phyloP scores from a whole-genome alignment of 2,329 filamentous ascomycete species.

The Aspergillus pseudoviridinutans region DNA sequence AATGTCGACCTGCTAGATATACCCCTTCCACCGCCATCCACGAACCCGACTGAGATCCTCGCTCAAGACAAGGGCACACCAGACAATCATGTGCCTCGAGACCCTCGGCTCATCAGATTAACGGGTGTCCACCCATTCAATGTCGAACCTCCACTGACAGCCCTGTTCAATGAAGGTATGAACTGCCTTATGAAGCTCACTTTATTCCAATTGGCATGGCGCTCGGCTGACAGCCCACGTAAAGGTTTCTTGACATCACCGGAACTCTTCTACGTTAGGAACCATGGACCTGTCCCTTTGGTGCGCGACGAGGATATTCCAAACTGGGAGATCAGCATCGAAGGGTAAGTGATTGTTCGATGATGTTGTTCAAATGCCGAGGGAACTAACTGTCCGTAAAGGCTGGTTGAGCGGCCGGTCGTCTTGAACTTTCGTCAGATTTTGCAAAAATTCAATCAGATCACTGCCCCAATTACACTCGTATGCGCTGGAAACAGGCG shows the following conservation, averaged over 20 bases:
- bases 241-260: conserved; percentile 81
- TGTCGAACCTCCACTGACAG: conserved; percentile 75
- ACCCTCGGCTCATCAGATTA: conserved; percentile 75
- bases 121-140: conserved; percentile 92
- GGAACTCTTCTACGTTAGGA: conserved; percentile 86
- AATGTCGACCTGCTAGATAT: conserved; percentile 41
- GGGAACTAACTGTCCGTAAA: conserved; percentile 21
- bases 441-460: conserved; percentile 69
- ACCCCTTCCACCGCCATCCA: conserved; percentile 65
- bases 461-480: conserved; percentile 81
- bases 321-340: conserved; percentile 77
- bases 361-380: neutral
- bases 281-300: conserved; percentile 78
- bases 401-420: conserved; percentile 73
- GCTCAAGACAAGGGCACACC: conserved; percentile 78
- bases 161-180: conserved; percentile 62
- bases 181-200: neutral
- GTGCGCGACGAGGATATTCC: conserved; percentile 68
- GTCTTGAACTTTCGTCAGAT: conserved; percentile 69
- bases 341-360: conserved; percentile 52
- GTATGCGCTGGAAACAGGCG: conserved; percentile 89
- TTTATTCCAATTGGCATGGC: neutral
- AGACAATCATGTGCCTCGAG: conserved; percentile 74
- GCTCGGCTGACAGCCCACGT: neutral
- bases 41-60: conserved; percentile 57